phyloP scores from a whole-genome alignment of 2,329 filamentous ascomycete species.

The Paramyrothecium roridum region DNA sequence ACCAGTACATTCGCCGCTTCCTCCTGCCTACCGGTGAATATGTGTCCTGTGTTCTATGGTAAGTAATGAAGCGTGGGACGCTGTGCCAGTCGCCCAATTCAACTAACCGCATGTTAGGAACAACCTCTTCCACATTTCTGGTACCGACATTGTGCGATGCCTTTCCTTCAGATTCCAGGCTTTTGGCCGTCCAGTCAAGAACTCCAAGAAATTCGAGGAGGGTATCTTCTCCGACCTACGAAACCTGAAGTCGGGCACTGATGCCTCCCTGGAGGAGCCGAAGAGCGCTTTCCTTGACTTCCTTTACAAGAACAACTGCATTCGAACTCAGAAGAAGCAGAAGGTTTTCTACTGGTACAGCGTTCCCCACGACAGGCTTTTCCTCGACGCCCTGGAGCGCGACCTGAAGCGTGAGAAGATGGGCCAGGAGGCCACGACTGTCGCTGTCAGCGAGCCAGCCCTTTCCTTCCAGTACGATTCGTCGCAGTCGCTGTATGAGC shows the following conservation, averaged over 20 bases:
- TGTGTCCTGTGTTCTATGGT: slow-evolving; percentile 95
- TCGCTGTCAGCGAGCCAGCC: slow-evolving; percentile 94
- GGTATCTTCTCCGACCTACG: slow-evolving; percentile 98
- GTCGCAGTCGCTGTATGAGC: slow-evolving; percentile 97
- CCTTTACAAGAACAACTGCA: slow-evolving; percentile 99
- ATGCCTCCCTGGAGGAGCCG: slow-evolving; percentile 96
- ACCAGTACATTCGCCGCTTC: slow-evolving; percentile 95
- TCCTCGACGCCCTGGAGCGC: slow-evolving; percentile 94
- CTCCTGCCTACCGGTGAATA: slow-evolving; percentile 97
- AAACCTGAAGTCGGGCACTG: slow-evolving; percentile 96
- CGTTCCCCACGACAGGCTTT: slow-evolving; percentile 94
- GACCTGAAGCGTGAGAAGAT: slow-evolving; percentile 99
- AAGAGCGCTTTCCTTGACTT: slow-evolving; percentile 99
- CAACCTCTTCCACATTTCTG: slow-evolving; percentile 98
- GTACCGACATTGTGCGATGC: slow-evolving; percentile 97
- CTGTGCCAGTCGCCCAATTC: not conserved
- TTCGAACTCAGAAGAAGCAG: slow-evolving; percentile 99
- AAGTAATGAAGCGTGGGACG: slow-evolving; percentile 5
- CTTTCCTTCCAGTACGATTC: slow-evolving; percentile 99
- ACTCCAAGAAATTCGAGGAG: slow-evolving; percentile 99
- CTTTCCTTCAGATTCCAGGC: slow-evolving; percentile 98
- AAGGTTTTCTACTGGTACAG: slow-evolving; percentile 99
- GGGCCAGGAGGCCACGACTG: slow-evolving; percentile 95
- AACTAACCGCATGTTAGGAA: slow-evolving; percentile 41
- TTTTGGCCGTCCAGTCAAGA: slow-evolving; percentile 96